Evolutionary conservation across 1,284 basidiomycete genomes (phyloP).

Genomic region (Tausonia pullulans): DNA sequence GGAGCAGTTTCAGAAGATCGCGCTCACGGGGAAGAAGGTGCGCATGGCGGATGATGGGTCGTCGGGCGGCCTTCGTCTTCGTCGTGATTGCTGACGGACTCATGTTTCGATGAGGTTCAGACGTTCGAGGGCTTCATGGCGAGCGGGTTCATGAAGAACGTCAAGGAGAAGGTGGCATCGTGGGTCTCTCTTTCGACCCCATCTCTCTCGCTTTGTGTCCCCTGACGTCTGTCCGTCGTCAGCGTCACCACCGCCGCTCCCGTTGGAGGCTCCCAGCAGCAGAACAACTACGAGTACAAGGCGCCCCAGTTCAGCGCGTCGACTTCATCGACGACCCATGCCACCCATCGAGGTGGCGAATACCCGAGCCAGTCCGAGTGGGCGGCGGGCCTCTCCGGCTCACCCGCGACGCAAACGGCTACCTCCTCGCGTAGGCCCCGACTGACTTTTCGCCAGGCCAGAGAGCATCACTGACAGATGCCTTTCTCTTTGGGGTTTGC

Average conservation of each 20-base stretch:
- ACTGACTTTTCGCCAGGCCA: too few species aligned
- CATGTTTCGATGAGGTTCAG: neutral
- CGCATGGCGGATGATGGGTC: too few species aligned
- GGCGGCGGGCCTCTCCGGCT: too few species aligned
- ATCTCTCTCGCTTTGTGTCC: neutral
- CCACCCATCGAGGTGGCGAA: too few species aligned
- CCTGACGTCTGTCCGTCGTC: neutral
- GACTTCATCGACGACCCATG: too few species aligned
- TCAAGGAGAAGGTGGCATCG: constrained; percentile 13
- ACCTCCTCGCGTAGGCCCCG: too few species aligned
- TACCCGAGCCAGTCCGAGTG: too few species aligned
- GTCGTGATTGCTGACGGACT: too few species aligned
- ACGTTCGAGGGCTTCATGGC: constrained; percentile 10
- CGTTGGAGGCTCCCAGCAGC: neutral
- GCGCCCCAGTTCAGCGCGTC: too few species aligned
- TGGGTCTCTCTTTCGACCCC: neutral
- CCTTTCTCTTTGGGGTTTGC: neutral
- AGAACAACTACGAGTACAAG: neutral
- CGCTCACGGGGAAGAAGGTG: constrained; percentile 17
- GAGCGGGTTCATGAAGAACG: constrained; percentile 5
- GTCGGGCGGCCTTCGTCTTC: too few species aligned
- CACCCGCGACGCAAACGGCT: too few species aligned
- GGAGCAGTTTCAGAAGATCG: constrained; percentile 30
- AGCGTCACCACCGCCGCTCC: neutral
- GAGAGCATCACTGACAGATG: too few species aligned